Evolutionary conservation across 345 rosid genomes (phyloP), one percentile per base, ranked within the genome.

Genomic region (Moricandia moricandioides): DNA sequence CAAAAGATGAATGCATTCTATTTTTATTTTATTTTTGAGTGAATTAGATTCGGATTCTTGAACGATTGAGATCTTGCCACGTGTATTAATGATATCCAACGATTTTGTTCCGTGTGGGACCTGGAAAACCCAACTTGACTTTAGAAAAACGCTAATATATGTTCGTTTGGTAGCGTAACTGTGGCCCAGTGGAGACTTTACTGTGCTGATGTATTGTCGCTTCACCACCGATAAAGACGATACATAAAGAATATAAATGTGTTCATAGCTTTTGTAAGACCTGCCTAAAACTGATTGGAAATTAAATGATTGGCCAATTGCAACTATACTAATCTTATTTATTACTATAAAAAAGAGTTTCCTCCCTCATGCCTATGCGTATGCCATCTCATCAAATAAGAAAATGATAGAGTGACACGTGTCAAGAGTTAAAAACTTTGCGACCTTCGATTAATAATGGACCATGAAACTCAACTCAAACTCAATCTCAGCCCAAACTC

Each of bases 41-140:
- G 66, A 54, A 69, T 30, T 31, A 21, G 71, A 70, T 77, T 70
- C 71, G 26, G 71, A 77, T 77, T 70, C 76, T 31, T 16, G 4
- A 31, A 7, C 17, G 6, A 6, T 63, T 55, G 8, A 30, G 52
- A 70, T 70, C 0, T 31, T 2, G 52, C 43, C 80, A 77, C 80
- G 80, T 77, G 71, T 31, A 56, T 5, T 0, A 3, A 70, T 63
- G 4, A 5, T 13, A 63, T 31, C 71, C 76, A 70, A 51, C 31
- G 70, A 62, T 40, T 17, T 47, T 29, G 3, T 0, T 0, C 4
- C 11, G 4, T 7, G 80, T 70, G 71, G 80, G 75, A n/a, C 61
- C 80, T 31, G n/a, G 9, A 17, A 11, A 69, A 13, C 63, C 16
- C 75, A 62, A 62, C 63, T 69, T 59, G 67, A 58, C 13, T 55